Evolutionary conservation across 345 rosid genomes (phyloP), one percentile per base, ranked within the genome.

Genomic region (Dimocarpus longan): DNA sequence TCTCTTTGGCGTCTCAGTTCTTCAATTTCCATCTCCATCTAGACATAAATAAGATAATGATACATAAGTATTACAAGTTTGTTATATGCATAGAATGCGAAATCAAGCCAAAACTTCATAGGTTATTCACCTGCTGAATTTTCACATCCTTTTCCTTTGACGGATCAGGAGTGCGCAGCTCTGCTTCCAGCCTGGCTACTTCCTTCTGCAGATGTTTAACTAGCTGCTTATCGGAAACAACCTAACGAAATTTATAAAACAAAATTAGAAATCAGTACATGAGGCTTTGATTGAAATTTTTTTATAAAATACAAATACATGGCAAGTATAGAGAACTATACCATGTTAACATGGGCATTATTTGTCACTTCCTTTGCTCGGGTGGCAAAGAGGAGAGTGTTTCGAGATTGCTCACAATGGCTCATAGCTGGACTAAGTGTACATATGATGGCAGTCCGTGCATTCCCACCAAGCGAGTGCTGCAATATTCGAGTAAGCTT

Each of bases 291-390:
- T 57, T 26, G 40, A 44, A 71, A 18, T 71, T 74, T 74, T 56
- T 66, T 6, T 62, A 57, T 16, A 32, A 59, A 66, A 80, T 42
- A 24, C 76, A 39, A 22, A 10, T 3, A 40, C 57, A 56, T n/a
- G 19, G 15, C 46, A 39, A 76, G 64, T 77, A 71, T 59, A 60
- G 67, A 66, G 19, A 71, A 76, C 77, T 73, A 70, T 94, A 97
- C 99, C 99, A 97, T 91, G 87, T 97, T 97, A 66, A 97, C 99
- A 18, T 91, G 95, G 65, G 99, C 99, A 87, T 92, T 97, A 83
- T 97, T 94, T 21, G 99, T 97, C 78, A 97, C 99, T 92, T 97
- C 99, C 91, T 97, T 97, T 8, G 99, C 99, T 82, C 98, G 80
- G 73, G 98, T 97, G 50, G 99, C 99, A 37, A 97, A 97, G 85